A percentile compares a stretch with the other conserved stretches of the same genome.
phyloP scores from a whole-genome alignment of 2,329 filamentous ascomycete genomes.

The Exophiala viscosa region DNA sequence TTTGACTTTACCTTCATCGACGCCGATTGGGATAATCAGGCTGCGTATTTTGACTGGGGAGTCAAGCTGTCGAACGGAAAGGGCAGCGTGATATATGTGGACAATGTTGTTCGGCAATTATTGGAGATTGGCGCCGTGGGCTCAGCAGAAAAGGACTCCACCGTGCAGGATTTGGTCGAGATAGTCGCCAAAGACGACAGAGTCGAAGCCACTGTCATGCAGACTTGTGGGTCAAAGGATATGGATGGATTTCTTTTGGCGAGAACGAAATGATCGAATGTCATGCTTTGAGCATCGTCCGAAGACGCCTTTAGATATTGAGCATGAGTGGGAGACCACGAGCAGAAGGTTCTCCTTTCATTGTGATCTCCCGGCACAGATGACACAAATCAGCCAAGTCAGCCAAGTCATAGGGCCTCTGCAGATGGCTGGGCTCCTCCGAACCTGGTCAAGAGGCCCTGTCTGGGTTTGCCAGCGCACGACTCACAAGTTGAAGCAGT shows the following conservation, averaged over 20 bases:
- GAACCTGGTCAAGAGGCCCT: too few relatives aligned
- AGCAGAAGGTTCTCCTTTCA: too few relatives aligned
- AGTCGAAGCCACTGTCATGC: slow-evolving; percentile 35
- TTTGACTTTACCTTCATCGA: slow-evolving; percentile 55
- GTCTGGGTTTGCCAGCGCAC: too few relatives aligned
- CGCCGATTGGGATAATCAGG: slow-evolving; percentile 50
- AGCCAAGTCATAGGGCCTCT: too few relatives aligned
- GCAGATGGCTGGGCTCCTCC: too few relatives aligned
- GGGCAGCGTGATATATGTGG: slow-evolving; percentile 44
- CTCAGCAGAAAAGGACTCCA: slow-evolving; percentile 21
- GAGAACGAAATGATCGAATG: not conserved
- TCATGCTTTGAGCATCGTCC: not conserved
- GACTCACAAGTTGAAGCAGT: too few relatives aligned
- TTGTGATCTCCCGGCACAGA: too few relatives aligned
- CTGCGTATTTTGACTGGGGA: slow-evolving; percentile 48
- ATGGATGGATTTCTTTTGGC: not conserved
- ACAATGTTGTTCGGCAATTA: slow-evolving; percentile 48
- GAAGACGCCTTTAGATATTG: not conserved
- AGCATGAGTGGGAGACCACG: too few relatives aligned
- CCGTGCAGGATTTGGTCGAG: slow-evolving; percentile 33
- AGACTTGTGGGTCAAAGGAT: not conserved
- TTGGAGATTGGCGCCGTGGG: slow-evolving; percentile 31
- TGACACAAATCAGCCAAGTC: too few relatives aligned
- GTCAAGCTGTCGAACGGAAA: slow-evolving; percentile 41
- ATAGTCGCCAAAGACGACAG: slow-evolving; percentile 41